phyloP scores from a whole-genome alignment of 176 grass and related monocot genomes.

The Panicum miliaceum region DNA sequence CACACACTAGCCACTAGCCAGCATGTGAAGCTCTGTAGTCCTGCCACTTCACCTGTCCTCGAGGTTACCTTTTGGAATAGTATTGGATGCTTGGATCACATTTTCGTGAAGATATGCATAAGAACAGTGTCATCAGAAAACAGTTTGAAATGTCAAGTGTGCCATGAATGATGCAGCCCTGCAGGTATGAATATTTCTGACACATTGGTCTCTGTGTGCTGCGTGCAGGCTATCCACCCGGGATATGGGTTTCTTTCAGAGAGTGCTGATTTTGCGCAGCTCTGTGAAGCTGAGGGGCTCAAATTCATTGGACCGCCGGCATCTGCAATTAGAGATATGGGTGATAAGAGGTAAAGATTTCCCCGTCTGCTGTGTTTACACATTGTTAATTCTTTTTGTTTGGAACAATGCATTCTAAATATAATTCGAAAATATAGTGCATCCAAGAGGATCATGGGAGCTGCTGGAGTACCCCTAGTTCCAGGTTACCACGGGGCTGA shows the following conservation, averaged over 20 bases:
- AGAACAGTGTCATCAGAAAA: not conserved
- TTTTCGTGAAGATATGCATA: not conserved
- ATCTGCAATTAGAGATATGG: slow-evolving; percentile 93
- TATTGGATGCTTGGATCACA: not conserved
- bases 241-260: slow-evolving; percentile 98
- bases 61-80: not conserved
- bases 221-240: slow-evolving; percentile 77
- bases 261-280: slow-evolving; percentile 87
- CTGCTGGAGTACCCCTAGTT: slow-evolving; percentile 81
- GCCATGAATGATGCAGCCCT: not conserved
- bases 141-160: not conserved
- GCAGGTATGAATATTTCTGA: not conserved
- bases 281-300: slow-evolving; percentile 79
- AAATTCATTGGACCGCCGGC: slow-evolving; percentile 86
- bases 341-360: slow-evolving; percentile 81
- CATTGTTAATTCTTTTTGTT: not conserved
- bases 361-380: not conserved
- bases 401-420: slow-evolving; percentile 20
- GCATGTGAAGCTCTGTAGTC: not conserved
- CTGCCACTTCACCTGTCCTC: not conserved
- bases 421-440: slow-evolving; percentile 57
- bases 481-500: slow-evolving; percentile 89
- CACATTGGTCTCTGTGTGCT: not conserved
- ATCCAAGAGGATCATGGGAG: slow-evolving; percentile 96
- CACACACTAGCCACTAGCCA: no score